Conservation (phyloP, 768 basidiomycete genomes). For the Amanita molliuscula region DNA sequence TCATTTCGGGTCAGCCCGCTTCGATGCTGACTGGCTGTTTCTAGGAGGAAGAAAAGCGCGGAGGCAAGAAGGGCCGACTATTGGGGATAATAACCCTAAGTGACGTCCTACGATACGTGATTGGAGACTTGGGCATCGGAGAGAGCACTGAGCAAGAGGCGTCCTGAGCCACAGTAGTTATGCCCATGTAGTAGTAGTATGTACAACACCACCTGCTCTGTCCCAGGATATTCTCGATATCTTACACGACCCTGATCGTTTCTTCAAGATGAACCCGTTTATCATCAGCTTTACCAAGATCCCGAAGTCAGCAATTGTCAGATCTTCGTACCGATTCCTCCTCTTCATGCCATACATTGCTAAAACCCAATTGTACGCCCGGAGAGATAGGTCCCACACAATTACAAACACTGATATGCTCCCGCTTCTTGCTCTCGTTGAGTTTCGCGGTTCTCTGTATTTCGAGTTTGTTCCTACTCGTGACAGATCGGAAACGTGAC, state of each 20-base stretch:
- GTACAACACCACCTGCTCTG: slow-evolving; percentile 11
- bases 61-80: slow-evolving; percentile 75
- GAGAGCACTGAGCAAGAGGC: slow-evolving; percentile 25
- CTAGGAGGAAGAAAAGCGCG: slow-evolving; percentile 71
- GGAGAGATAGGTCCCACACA: too few relatives aligned
- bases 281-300: slow-evolving; percentile 16
- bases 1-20: not conserved
- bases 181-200: not conserved
- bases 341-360: slow-evolving; percentile 25
- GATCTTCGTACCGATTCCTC: slow-evolving; percentile 17
- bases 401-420: too few relatives aligned
- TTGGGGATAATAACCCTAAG: slow-evolving; percentile 83
- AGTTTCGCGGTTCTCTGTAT: not conserved
- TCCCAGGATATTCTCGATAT: slow-evolving; percentile 15
- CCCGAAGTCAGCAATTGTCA: slow-evolving; percentile 15
- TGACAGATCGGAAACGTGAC: slow-evolving; percentile 18
- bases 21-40: not conserved
- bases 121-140: slow-evolving; percentile 50
- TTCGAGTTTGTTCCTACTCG: not conserved
- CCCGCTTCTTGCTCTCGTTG: too few relatives aligned
- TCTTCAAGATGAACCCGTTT: slow-evolving; percentile 21
- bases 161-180: not conserved
- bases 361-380: slow-evolving; percentile 19
- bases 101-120: slow-evolving; percentile 79
- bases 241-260: slow-evolving; percentile 21